Evolutionary conservation across 768 basidiomycete genomes (phyloP).

Genomic region (Hydnum rufescens): DNA sequence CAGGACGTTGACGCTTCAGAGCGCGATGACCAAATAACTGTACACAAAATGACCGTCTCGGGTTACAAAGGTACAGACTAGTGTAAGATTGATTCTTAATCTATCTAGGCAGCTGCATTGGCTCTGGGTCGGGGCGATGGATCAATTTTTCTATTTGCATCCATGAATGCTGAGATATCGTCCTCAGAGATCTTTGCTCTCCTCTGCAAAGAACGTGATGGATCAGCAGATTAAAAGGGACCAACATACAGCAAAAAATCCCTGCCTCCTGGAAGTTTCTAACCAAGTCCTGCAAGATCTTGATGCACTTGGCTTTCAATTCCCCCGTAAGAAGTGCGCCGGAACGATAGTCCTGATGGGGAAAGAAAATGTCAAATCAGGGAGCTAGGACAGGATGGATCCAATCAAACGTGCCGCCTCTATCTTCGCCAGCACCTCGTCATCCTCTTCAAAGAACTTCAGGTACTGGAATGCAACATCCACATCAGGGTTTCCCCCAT

Average conservation of each 20-base stretch:
- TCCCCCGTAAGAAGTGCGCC: slow-evolving; percentile 78
- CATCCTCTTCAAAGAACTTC: slow-evolving; percentile 88
- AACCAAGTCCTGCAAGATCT: slow-evolving; percentile 62
- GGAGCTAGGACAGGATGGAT: neutral
- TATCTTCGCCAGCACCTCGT: slow-evolving; percentile 60
- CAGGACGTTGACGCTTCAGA: too few species aligned
- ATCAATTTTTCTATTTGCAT: slow-evolving; percentile 54
- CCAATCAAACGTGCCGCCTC: slow-evolving; percentile 36
- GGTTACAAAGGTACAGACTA: too few species aligned
- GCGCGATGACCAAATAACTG: too few species aligned
- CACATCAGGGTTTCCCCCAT: slow-evolving; percentile 85
- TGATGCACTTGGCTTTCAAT: slow-evolving; percentile 77
- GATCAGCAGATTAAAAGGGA: neutral
- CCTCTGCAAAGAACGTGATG: slow-evolving; percentile 27
- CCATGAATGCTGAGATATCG: slow-evolving; percentile 59
- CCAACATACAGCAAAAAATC: neutral
- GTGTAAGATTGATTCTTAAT: too few species aligned
- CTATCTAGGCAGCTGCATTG: too few species aligned
- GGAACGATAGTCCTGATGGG: slow-evolving; percentile 66
- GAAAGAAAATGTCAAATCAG: neutral
- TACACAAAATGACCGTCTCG: too few species aligned
- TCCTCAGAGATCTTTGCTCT: slow-evolving; percentile 66
- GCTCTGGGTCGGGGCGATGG: slow-evolving; percentile 7
- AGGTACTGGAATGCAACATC: slow-evolving; percentile 94
- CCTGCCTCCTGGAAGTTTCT: slow-evolving; percentile 66